Evolutionary conservation across 75 land plant species (phyloP).

Genomic region (Sequoiadendron giganteum): DNA sequence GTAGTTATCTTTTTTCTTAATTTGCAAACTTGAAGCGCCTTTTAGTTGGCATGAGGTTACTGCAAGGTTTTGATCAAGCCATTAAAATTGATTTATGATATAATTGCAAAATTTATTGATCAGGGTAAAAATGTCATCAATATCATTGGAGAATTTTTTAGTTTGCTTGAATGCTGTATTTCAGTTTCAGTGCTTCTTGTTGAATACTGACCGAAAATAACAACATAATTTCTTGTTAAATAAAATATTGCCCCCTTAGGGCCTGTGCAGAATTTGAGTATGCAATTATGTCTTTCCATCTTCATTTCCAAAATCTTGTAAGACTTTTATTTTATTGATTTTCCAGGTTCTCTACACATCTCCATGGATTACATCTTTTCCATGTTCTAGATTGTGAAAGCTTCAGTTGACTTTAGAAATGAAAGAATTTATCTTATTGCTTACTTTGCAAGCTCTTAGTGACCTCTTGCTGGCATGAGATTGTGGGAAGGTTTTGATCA

Average conservation of each 20-base stretch:
- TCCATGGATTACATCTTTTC: background rate
- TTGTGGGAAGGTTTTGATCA: background rate
- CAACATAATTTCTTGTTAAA: background rate
- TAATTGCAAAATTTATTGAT: background rate
- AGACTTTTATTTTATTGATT: no score
- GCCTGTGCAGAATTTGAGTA: background rate
- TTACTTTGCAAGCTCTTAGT: background rate
- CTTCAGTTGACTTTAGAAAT: background rate
- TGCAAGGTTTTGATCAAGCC: background rate
- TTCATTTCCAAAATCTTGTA: background rate
- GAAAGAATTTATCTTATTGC: background rate
- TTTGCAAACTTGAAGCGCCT: background rate
- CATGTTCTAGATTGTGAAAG: background rate
- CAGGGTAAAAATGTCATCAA: background rate
- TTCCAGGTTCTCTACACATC: no score
- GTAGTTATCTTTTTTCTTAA: background rate
- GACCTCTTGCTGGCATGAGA: background rate
- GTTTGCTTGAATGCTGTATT: background rate
- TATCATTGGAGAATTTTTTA: background rate
- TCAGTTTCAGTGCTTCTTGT: background rate
- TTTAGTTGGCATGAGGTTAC: background rate
- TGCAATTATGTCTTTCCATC: background rate
- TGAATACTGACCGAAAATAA: background rate
- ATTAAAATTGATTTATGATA: background rate
- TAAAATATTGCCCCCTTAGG: background rate